These are phyloP conservation scores for Cladobotryum protrusum DNA, from an alignment of 2,329 filamentous ascomycete genomes.

Conservation along the genomic window DNA sequence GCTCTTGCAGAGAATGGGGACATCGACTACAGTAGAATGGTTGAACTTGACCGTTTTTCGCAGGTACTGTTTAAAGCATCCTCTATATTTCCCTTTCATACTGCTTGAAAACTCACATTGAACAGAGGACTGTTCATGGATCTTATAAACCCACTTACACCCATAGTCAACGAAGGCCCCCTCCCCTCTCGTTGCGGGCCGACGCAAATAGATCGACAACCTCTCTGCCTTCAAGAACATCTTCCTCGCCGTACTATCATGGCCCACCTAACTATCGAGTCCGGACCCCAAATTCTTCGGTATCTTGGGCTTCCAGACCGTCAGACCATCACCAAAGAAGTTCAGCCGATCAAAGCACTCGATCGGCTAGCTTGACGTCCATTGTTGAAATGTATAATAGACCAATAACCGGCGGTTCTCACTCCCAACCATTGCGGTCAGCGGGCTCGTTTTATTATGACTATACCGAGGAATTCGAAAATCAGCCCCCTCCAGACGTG, in stretches of 20 bases:
- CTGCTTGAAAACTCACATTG: slow-evolving; percentile 5
- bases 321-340: slow-evolving; percentile 28
- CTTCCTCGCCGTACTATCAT: slow-evolving; percentile 20
- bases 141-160: slow-evolving; percentile 34
- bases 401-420: slow-evolving; percentile 20
- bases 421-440: slow-evolving; percentile 23
- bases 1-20: slow-evolving; percentile 41
- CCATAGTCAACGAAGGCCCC: slow-evolving; percentile 29
- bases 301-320: slow-evolving; percentile 20
- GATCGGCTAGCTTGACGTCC: slow-evolving; percentile 45
- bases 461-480: slow-evolving; percentile 46
- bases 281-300: slow-evolving; percentile 32
- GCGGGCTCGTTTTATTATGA: slow-evolving; percentile 43
- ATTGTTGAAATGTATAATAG: slow-evolving; percentile 43
- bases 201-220: slow-evolving; percentile 37
- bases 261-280: slow-evolving; percentile 19
- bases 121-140: slow-evolving; percentile 40
- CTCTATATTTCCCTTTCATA: neutral
- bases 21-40: slow-evolving; percentile 45
- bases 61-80: slow-evolving; percentile 29
- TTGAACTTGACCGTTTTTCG: slow-evolving; percentile 42
- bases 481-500: slow-evolving; percentile 16
- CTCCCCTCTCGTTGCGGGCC: slow-evolving; percentile 33
- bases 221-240: slow-evolving; percentile 30
- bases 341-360: slow-evolving; percentile 32